Evolutionary conservation across 1,284 basidiomycete species (phyloP).

Genomic region (Fistulinella cinereoalba): DNA sequence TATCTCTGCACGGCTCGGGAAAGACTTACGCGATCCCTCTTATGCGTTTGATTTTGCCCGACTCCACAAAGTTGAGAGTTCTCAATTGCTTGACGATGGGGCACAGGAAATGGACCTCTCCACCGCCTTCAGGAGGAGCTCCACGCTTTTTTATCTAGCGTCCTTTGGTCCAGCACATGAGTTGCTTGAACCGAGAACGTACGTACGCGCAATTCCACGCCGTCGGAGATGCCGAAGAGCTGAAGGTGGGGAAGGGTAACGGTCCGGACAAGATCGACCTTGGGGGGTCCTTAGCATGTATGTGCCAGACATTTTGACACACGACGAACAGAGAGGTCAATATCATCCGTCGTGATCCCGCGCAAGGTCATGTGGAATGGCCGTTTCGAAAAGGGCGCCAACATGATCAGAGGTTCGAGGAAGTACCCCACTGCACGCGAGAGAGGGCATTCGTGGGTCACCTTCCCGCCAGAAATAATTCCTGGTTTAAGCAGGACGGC

Average conservation of each 20-base stretch:
- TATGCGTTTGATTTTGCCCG: slow-evolving; percentile 91
- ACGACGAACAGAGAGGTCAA: slow-evolving; percentile 77
- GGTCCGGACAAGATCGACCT: slow-evolving; percentile 88
- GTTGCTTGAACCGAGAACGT: not conserved
- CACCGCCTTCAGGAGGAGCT: slow-evolving; percentile 88
- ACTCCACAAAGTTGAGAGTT: slow-evolving; percentile 88
- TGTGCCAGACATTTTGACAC: not conserved
- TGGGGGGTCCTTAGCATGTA: slow-evolving; percentile 8
- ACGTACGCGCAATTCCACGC: slow-evolving; percentile 77
- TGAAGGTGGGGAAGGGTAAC: slow-evolving; percentile 92
- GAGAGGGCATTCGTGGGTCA: slow-evolving; percentile 85
- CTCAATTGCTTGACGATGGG: slow-evolving; percentile 88
- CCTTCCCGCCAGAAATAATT: slow-evolving; percentile 79
- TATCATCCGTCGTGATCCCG: slow-evolving; percentile 89
- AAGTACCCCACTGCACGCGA: slow-evolving; percentile 93
- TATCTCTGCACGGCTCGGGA: not conserved
- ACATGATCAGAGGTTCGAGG: slow-evolving; percentile 84
- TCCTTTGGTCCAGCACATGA: slow-evolving; percentile 3
- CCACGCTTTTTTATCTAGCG: slow-evolving; percentile 89
- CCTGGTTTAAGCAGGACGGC: slow-evolving; percentile 91
- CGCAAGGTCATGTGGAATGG: slow-evolving; percentile 78
- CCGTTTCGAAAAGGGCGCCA: slow-evolving; percentile 93
- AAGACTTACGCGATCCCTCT: slow-evolving; percentile 86
- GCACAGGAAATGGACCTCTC: slow-evolving; percentile 91
- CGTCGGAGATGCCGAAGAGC: slow-evolving; percentile 85